Base-by-base conservation (phyloP, 306 rosid genomes). In the Rosa rugosa region DNA sequence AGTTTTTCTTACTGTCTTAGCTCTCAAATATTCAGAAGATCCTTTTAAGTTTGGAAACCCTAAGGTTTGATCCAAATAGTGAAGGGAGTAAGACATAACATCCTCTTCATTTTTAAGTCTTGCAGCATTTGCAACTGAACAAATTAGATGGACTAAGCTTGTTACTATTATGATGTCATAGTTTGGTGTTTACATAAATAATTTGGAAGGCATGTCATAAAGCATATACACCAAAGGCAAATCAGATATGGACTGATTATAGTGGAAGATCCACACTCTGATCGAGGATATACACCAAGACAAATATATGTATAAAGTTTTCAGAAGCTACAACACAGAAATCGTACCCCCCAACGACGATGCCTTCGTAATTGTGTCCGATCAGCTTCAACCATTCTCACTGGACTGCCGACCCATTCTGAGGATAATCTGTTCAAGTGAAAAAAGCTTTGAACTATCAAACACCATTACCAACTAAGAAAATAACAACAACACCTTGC, bases 361-460 rank as follows among this genome's bases (percentile, higher is more conserved):
- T 42, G 82, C 71, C 80, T 83, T 68, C 36, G 83, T 8, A 80
- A 42, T 80, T 60, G 80, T 31, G n/a, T 56, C 45, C 23, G 77
- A n/a, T 84, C 86, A 40, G 87, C 86, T n/a, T 77, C 85, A 57
- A 1, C 78, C 98, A 94, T 94, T 78, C 93, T 85, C 79, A 78
- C 92, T 0, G 98, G 98, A 78, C 98, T 94, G 74, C 98, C 97
- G 47, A 18, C 84, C 98, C 98, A 94, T 81, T 92, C 94, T 18
- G 77, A 23, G 2, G 84, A 71, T 53, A 94, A 85, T 83, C 98
- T 92, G 93, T 72, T 50, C 49, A 76, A 51, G 27, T 79, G 69
- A 53, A 75, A 27, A 45, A 73, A 31, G 40, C 51, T 17, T 16
- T 66, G 47, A 63, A 71, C 34, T 68, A 79, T 40, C 47, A 74